These are phyloP conservation scores for Venturia asperata DNA, from an alignment of 2,329 filamentous ascomycete genomes.

Conservation along the genomic window DNA sequence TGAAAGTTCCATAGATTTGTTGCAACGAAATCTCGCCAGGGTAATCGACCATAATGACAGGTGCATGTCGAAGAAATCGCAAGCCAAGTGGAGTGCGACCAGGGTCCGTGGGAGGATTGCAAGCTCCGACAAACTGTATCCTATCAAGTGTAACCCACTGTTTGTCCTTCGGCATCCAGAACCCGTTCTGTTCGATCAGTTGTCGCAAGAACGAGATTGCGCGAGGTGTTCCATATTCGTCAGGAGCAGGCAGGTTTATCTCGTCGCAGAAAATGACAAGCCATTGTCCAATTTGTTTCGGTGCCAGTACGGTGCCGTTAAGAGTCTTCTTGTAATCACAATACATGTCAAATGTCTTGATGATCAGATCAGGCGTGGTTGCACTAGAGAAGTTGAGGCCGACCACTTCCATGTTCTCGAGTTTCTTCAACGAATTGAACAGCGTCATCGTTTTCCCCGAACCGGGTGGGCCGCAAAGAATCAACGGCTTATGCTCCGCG, in stretches of 20 bases:
- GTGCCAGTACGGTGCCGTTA: constrained; percentile 90
- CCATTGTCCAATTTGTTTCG: constrained; percentile 95
- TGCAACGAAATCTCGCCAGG: constrained; percentile 88
- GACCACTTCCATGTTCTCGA: constrained; percentile 98
- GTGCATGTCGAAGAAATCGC: constrained; percentile 90
- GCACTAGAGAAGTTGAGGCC: constrained; percentile 99
- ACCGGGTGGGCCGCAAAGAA: constrained; percentile 94
- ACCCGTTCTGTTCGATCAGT: constrained; percentile 96
- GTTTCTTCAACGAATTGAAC: constrained; percentile 91
- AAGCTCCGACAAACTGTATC: constrained; percentile 98
- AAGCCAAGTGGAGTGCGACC: constrained; percentile 91
- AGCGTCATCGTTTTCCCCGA: constrained; percentile 99
- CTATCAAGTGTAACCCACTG: constrained; percentile 96
- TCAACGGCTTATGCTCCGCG: constrained; percentile 92
- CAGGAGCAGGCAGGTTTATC: constrained; percentile 95
- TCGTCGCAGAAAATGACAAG: constrained; percentile 98
- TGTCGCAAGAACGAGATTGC: constrained; percentile 97
- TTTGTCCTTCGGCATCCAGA: constrained; percentile 97
- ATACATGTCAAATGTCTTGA: constrained; percentile 99
- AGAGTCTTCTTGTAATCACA: constrained; percentile 99
- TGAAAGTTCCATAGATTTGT: constrained; percentile 99
- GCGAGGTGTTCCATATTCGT: constrained; percentile 94
- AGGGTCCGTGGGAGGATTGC: constrained; percentile 95
- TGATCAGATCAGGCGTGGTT: constrained; percentile 91
- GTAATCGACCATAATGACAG: constrained; percentile 99